phyloP scores from a whole-genome alignment of 176 grass and related monocot genomes.

The Phragmites australis region DNA sequence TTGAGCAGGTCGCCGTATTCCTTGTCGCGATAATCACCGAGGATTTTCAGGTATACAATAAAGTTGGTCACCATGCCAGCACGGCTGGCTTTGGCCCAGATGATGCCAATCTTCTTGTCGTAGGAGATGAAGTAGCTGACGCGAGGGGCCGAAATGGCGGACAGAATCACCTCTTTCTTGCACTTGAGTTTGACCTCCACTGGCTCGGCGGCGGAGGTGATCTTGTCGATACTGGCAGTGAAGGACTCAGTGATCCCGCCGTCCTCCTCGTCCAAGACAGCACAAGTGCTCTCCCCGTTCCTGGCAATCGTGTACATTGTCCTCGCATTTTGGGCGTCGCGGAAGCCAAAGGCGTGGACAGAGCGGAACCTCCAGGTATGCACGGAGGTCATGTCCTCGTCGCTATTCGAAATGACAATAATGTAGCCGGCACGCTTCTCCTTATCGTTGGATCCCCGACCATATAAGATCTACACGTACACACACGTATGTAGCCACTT shows the following conservation, averaged over 20 bases:
- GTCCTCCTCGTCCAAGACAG: not conserved
- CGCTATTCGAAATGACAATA: slow-evolving; percentile 24
- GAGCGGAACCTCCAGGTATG: not conserved
- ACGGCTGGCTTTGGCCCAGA: not conserved
- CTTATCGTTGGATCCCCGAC: not conserved
- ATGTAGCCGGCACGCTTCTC: not conserved
- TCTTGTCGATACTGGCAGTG: not conserved
- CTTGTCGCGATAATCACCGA: not conserved
- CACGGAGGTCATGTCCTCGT: not conserved
- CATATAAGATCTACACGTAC: not conserved
- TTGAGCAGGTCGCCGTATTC: not conserved
- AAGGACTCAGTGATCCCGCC: not conserved
- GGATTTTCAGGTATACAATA: not conserved
- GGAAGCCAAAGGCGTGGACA: slow-evolving; percentile 24
- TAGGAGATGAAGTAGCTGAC: not conserved
- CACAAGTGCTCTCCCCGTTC: not conserved
- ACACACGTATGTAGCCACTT: not conserved
- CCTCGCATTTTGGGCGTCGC: not conserved
- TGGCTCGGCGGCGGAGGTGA: not conserved
- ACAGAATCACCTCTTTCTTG: not conserved
- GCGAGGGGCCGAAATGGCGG: not conserved
- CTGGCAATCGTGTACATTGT: not conserved
- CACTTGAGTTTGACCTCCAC: not conserved
- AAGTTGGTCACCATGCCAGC: not conserved
- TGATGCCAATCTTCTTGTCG: not conserved